Base-by-base conservation (phyloP, 139 green algal genomes). In the Choricystis sp. region DNA sequence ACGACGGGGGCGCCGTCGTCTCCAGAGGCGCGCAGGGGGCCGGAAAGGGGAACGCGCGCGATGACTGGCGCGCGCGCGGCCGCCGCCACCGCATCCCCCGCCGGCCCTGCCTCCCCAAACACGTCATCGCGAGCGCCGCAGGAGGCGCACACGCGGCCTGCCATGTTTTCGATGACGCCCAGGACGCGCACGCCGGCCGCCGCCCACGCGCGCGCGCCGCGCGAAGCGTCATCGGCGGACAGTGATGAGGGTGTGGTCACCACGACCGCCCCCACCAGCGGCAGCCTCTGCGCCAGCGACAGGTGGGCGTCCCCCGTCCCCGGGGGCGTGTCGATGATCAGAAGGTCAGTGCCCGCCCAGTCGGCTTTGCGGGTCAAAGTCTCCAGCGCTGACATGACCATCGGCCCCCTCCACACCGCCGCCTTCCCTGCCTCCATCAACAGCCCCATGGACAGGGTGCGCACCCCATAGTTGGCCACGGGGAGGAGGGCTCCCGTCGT, bases 281-380 rank as follows among this genome's bases (percentile, higher is more conserved):
- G 71, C 31, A 89, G 70, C 27, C 83, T 77, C 77, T 94, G 87
- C 30, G 22, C 25, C 30, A 57, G 31, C 2, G 27, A 58, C 21
- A 59, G 52, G 52, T 59, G 29, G 2, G 65, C 60, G 24, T 73
- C 65, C 49, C 84, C 85, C 19, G 85, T 89, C 9, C 89, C 90
- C 25, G 90, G 90, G 0, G 90, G 90, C 87, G 96, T 94, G 76
- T 97, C 90, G 20, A 97, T 79, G 22, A 97, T 66, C 59, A 97
- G 66, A 16, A 95, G 79, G 60, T 97, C 85, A 30, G 96, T 73
- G 26, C 60, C 31, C 4, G 76, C 82, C 90, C 90, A 97, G 2
- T 66, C 71, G 4, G 84, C 86, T 19, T 86, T 84, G 23, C 71
- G 68, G 27, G 91, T 74, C 57, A 97, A 83, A 49, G 84, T 83